Evolutionary conservation across 148 eudicot species (phyloP), one percentile per base, ranked within the genome.

Genomic region (Rhododendron kiyosumense): DNA sequence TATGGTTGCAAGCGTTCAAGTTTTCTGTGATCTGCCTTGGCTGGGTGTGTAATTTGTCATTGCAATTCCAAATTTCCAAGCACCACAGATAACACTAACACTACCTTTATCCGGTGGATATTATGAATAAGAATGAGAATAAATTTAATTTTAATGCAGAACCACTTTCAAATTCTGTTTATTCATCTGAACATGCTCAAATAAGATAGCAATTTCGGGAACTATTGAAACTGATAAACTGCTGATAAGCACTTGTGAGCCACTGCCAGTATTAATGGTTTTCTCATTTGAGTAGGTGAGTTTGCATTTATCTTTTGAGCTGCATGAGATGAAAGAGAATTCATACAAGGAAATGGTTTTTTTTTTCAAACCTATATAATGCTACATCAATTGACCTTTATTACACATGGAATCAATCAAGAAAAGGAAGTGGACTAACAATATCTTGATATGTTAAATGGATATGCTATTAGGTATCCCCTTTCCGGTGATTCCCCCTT

Each of bases 401-500:
- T 46, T 79, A 48, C 36, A 79, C 2, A 32, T 14, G 52, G 36
- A n/a, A 13, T 26, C 9, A 48, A 79, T 49, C 18, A 11, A 7
- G 48, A 43, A 26, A 45, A 46, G 11, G 2, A 41, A 45, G 57
- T 45, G 43, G 32, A 78, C 28, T n/a, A 24, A 11, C 2, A n/a
- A 3, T 43, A n/a, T 46, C 54, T 32, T 2, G 2, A 15, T 46
- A 49, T 26, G 82, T 15, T 51, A 79, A 30, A 79, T 79, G 54
- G 63, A 79, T 49, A 79, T 79, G 82, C 63, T 86, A 87, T 84
- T 86, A 49, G 88, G 90, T 45, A 89, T 84, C 1, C 88, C 90
- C 61, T 59, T 86, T 51, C 81, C 86, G 1, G 61, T 74, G 45
- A 84, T 41, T 63, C 87, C 87, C 28, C 76, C 81, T 24, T 76